Evolutionary conservation across 495 filamentous ascomycete genomes (phyloP), one percentile per base, ranked within the genome.

Genomic region (Pyrenula massariospora): DNA sequence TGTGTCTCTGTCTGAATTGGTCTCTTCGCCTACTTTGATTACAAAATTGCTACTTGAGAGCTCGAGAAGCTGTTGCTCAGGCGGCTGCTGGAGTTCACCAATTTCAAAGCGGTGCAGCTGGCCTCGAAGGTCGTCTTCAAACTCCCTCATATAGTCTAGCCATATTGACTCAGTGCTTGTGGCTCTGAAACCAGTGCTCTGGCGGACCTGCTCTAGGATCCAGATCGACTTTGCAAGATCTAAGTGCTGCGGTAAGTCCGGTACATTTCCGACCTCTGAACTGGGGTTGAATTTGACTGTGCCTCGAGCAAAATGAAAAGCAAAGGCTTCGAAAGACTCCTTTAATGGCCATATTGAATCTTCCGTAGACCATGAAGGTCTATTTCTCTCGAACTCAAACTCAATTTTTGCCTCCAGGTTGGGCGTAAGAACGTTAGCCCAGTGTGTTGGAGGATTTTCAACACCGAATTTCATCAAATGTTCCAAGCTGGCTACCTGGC

Each of bases 191-290:
- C 53, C 22, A 3, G 22, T 24, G 51, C 56, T 57, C 23, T 54
- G n/a, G 48, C 48, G 20, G 12, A 57, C 15, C 52, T 57, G 24
- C 2, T 48, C 15, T 2, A 58, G 25, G 19, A 63, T 56, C 62
- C 62, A 64, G 22, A 19, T 58, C n/a, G 51, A 57, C 48, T 64
- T 64, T 1, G 62, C 22, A 24, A 64, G 58, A 12, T 64, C 60
- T 8, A 64, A 25, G 25, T 58, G 62, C 25, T 64, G 62, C 3
- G 52, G 24, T 47, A 50, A 57, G 5, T 64, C 58, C 0, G 62
- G 62, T 1, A 55, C 25, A 3, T 52, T 56, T 19, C 57, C 48
- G 12, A 54, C 19, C 12, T 60, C 48, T 1, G 52, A 42, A 2
- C 52, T 21, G 8, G 62, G 50, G 12, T 60, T 63, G 56, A 63